These are phyloP conservation scores for Castanea crenata DNA, from an alignment of 306 rosid genomes.

Conservation along the genomic window DNA sequence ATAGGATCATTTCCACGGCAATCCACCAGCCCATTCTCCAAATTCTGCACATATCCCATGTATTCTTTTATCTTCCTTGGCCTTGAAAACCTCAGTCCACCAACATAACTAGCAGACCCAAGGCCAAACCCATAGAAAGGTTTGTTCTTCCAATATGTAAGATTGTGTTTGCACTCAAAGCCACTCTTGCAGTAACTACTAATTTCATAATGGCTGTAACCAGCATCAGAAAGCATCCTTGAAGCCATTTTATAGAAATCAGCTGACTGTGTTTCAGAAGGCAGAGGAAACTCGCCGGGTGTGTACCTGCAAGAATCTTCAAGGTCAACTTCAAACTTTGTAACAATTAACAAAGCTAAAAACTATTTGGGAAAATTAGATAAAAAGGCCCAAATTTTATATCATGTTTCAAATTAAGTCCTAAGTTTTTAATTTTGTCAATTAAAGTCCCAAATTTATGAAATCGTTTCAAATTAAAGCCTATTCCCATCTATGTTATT, in stretches of 20 bases:
- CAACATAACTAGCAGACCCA: constrained; percentile 79
- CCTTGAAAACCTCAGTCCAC: constrained; percentile 78
- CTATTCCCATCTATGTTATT: no score
- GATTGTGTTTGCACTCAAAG: constrained; percentile 82
- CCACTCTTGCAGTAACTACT: constrained; percentile 88
- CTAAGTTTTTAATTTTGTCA: no score
- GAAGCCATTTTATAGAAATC: constrained; percentile 87
- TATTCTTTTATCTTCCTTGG: constrained; percentile 71
- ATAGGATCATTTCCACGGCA: constrained; percentile 25
- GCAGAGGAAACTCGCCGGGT: constrained; percentile 87
- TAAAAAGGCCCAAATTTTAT: no score
- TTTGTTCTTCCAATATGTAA: constrained; percentile 81
- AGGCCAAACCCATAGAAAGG: constrained; percentile 91
- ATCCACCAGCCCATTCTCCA: constrained; percentile 63
- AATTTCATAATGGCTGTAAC: constrained; percentile 78
- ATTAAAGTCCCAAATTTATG: no score
- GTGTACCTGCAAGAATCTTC: constrained; percentile 55
- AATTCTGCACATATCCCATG: constrained; percentile 52
- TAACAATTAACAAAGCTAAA: constrained; percentile 11
- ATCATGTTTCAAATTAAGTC: no score
- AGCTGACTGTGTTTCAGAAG: constrained; percentile 77
- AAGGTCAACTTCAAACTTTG: constrained; percentile 24
- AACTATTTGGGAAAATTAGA: neutral
- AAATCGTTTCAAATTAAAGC: no score
- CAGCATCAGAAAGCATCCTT: constrained; percentile 52